Percentiles rank a stretch among this genome's conserved stretches.
Evolutionary conservation across 768 basidiomycete genomes (phyloP).

Genomic region (Cubamyces sp.): DNA sequence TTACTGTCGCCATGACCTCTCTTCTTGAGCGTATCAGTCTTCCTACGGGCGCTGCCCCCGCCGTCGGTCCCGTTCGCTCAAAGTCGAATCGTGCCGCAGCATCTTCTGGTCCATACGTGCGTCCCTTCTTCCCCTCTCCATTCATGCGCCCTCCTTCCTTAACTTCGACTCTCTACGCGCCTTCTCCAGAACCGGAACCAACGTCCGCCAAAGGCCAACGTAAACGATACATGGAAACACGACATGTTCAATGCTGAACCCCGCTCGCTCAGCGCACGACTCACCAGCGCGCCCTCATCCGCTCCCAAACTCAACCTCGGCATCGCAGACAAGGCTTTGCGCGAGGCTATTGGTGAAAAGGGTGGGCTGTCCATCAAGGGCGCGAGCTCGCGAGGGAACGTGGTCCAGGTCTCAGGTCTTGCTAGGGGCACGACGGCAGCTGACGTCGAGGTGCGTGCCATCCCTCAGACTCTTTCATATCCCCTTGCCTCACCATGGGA

Average conservation of each 20-base stretch:
- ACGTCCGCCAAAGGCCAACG: slow-evolving; percentile 65
- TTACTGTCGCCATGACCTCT: slow-evolving; percentile 48
- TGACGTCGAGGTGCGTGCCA: slow-evolving; percentile 61
- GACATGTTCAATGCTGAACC: slow-evolving; percentile 52
- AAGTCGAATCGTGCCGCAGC: slow-evolving; percentile 26
- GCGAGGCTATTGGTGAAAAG: slow-evolving; percentile 53
- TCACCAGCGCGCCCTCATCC: slow-evolving; percentile 45
- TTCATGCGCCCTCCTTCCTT: background rate
- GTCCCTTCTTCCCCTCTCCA: slow-evolving; percentile 16
- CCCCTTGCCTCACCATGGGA: background rate
- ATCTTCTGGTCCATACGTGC: slow-evolving; percentile 29
- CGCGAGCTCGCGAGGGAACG: slow-evolving; percentile 63
- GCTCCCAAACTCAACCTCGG: slow-evolving; percentile 58
- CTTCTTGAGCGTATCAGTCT: slow-evolving; percentile 57
- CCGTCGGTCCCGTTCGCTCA: slow-evolving; percentile 30
- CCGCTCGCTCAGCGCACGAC: slow-evolving; percentile 55
- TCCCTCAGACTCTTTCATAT: background rate
- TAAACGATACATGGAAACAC: slow-evolving; percentile 71
- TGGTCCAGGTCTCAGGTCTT: slow-evolving; percentile 75
- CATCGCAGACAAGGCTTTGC: slow-evolving; percentile 63
- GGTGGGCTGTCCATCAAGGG: slow-evolving; percentile 67
- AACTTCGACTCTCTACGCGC: background rate
- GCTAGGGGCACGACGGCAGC: slow-evolving; percentile 79
- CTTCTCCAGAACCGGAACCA: slow-evolving; percentile 42
- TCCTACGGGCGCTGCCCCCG: slow-evolving; percentile 8